A percentile compares a stretch with the other conserved stretches of the same genome.
Conservation (phyloP, 2,329 filamentous ascomycete species). For the Furcasterigmium sp. region DNA sequence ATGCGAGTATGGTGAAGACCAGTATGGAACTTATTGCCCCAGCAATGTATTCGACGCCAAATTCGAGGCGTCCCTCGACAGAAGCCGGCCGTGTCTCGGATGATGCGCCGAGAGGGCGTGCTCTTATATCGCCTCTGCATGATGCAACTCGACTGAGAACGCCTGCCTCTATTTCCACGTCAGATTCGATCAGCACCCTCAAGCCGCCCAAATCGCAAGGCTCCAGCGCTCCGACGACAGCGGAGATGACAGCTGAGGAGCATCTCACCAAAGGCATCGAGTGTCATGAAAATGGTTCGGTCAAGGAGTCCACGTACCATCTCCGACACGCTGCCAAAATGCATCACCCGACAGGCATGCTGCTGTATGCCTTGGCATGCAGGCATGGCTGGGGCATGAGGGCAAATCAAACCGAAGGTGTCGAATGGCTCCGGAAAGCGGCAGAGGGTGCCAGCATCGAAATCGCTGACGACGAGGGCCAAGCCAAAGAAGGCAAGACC, state of each 20-base stretch:
- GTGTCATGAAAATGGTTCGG: conserved; percentile 78
- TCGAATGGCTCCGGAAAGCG: conserved; percentile 87
- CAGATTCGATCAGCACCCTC: conserved; percentile 50
- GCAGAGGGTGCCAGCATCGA: conserved; percentile 79
- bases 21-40: conserved; percentile 37
- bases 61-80: conserved; percentile 38
- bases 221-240: conserved; percentile 49
- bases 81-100: conserved; percentile 40
- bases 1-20: conserved; percentile 37
- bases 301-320: conserved; percentile 95
- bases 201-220: conserved; percentile 35
- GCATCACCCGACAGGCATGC: conserved; percentile 88
- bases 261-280: conserved; percentile 88
- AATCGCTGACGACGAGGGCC: conserved; percentile 74
- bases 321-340: conserved; percentile 82
- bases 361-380: conserved; percentile 90
- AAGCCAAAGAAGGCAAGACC: conserved; percentile 55
- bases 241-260: conserved; percentile 76
- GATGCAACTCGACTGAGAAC: conserved; percentile 36
- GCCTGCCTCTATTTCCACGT: conserved; percentile 43
- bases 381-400: conserved; percentile 98
- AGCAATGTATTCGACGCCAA: conserved; percentile 36
- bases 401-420: conserved; percentile 81
- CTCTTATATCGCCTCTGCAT: conserved; percentile 29
- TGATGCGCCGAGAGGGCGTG: conserved; percentile 42